Evolutionary conservation across 345 rosid species (phyloP).

Genomic region (Corchorus olitorius): DNA sequence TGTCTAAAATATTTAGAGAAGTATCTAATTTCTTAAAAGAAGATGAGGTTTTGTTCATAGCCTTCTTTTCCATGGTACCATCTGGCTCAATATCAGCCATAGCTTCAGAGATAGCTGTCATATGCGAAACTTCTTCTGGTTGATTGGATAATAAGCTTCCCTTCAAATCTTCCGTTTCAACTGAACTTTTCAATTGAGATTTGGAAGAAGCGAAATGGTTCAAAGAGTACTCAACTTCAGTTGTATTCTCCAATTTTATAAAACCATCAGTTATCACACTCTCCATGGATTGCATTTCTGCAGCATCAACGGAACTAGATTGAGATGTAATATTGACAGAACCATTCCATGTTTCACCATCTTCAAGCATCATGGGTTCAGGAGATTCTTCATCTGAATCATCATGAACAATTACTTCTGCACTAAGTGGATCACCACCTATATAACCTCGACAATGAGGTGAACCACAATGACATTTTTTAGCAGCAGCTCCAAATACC

Average conservation of each 20-base stretch:
- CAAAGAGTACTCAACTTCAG: constrained; percentile 32
- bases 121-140: constrained; percentile 29
- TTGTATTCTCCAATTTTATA: constrained; percentile 24
- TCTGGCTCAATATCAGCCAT: constrained; percentile 40
- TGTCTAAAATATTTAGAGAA: constrained; percentile 32
- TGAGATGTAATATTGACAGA: constrained; percentile 32
- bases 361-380: constrained; percentile 87
- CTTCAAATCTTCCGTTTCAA: constrained; percentile 28
- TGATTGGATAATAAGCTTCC: constrained; percentile 35
- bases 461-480: constrained; percentile 90
- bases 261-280: constrained; percentile 27
- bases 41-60: constrained; percentile 26
- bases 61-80: constrained; percentile 40
- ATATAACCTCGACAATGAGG: constrained; percentile 90
- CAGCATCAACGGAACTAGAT: constrained; percentile 34
- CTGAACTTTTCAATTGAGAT: constrained; percentile 20
- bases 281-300: constrained; percentile 33
- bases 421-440: constrained; percentile 85
- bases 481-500: constrained; percentile 98
- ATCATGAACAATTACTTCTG: constrained; percentile 83
- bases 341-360: constrained; percentile 53
- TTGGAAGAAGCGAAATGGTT: constrained; percentile 36
- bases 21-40: constrained; percentile 24
- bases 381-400: constrained; percentile 98
- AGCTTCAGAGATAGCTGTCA: constrained; percentile 28